Base-by-base conservation (phyloP, 2,329 filamentous ascomycete genomes). In the Fusarium abutilonis region DNA sequence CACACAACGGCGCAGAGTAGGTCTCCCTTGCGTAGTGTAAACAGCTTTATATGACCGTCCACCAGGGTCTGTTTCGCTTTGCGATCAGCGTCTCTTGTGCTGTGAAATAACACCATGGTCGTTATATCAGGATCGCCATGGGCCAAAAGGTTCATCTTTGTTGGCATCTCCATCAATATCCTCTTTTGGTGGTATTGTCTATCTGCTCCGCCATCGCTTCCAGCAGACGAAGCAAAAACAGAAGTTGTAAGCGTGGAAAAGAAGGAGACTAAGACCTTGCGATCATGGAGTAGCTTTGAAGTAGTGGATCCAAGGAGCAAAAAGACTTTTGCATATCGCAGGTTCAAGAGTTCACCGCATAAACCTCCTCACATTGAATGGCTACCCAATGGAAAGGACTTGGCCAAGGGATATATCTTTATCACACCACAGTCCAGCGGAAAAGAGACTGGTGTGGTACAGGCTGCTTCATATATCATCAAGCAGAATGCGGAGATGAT, bases 401-500 rank as follows among this genome's bases (percentile, higher is more conserved):
- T 70, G 3, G 60, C 71, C 0, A 62, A 71, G 6, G 71, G 71
- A 1, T 70, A 73, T 6, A 40, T 73, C 6, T 69, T 73, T 26
- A 67, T 73, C 38, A 71, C 69, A 1, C 60, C 65, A 2, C 60
- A 70, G 21, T 47, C 50, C 2, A 51, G 36, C 5, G 60, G 58
- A 3, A 21, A 21, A 0, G 54, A 54, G 1, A 51, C 42, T 2
- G 65, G 60, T 4, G n/a, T 63, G 4, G 57, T 56, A 4, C 63
- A 65, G 28, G 54, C 53, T 11, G 50, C 42, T 7, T 61, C 51
- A 8, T 35, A 68, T 29, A 69, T 72, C 11, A 72, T 73, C 64
- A 60, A 56, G 10, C 63, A 63, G 10, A 67, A 71, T 9, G 70
- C 70, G 17, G 73, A 75, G 34, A 66, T 75, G 21, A 49, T 76